Conservation (phyloP, 2,329 filamentous ascomycete genomes). For the Amauroascus niger region DNA sequence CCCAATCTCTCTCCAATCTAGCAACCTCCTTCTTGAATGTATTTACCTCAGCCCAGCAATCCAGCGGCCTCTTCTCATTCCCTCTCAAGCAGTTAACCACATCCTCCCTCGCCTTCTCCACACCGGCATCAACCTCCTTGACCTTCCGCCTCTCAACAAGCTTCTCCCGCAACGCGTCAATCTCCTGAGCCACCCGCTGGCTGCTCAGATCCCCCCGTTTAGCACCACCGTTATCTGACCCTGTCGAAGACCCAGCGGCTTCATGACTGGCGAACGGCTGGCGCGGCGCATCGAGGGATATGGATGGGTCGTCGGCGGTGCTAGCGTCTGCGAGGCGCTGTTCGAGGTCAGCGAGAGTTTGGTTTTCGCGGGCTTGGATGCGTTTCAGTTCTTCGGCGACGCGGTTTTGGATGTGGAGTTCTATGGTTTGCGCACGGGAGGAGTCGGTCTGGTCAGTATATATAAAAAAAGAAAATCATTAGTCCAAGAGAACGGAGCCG, state of each 20-base stretch:
- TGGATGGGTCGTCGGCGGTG: constrained; percentile 27
- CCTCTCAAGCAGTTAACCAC: constrained; percentile 71
- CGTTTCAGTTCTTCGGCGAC: constrained; percentile 76
- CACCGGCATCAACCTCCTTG: constrained; percentile 55
- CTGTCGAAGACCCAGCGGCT: constrained; percentile 5
- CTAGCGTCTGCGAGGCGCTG: constrained; percentile 44
- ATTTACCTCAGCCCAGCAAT: constrained; percentile 92
- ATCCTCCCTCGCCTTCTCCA: constrained; percentile 64
- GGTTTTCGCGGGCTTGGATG: constrained; percentile 60
- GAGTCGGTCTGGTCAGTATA: constrained; percentile 62
- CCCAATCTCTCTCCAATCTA: constrained; percentile 75
- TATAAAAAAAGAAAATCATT: no score
- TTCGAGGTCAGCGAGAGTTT: constrained; percentile 59
- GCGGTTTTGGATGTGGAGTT: constrained; percentile 80
- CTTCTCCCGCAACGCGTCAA: constrained; percentile 48
- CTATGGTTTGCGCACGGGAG: constrained; percentile 70
- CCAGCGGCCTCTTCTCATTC: constrained; percentile 77
- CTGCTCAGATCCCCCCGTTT: constrained; percentile 30
- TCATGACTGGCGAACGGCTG: constrained; percentile 33
- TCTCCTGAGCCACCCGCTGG: constrained; percentile 47
- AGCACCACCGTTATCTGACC: constrained; percentile 16
- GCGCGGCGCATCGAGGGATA: constrained; percentile 33
- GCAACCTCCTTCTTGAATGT: constrained; percentile 82
- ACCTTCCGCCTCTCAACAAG: constrained; percentile 53
- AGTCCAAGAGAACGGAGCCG: no score